These are phyloP conservation scores for Chloris gayana DNA, from an alignment of 176 grass and related monocot species.

Conservation along the genomic window DNA sequence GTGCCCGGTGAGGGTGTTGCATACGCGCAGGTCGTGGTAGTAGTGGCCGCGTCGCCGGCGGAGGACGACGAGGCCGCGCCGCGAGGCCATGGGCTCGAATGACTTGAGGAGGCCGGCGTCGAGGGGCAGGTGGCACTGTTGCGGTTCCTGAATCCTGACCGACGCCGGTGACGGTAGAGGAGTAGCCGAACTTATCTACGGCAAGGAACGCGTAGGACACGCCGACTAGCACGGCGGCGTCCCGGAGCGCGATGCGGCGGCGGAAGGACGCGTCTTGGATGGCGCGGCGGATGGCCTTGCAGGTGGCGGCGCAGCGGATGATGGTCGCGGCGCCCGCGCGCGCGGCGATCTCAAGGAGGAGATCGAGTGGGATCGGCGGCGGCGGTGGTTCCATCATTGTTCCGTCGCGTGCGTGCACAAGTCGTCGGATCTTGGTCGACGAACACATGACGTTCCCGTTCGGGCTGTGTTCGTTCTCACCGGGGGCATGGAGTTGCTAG, in stretches of 20 bases:
- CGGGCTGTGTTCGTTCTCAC: no score
- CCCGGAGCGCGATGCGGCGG: neutral
- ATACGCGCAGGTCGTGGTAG: neutral
- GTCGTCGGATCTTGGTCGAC: no score
- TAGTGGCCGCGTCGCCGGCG: no score
- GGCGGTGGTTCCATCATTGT: no score
- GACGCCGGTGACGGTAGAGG: neutral
- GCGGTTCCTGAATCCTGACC: neutral
- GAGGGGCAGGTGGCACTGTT: neutral
- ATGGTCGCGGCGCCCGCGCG: neutral
- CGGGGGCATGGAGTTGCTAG: no score
- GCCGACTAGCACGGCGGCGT: neutral
- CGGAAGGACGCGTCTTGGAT: slow-evolving; percentile 19
- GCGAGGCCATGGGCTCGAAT: neutral
- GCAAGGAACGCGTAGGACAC: slow-evolving; percentile 13
- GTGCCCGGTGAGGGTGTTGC: slow-evolving; percentile 16
- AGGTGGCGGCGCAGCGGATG: slow-evolving; percentile 18
- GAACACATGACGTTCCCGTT: no score
- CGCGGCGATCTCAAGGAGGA: slow-evolving; percentile 18
- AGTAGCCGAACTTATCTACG: no score
- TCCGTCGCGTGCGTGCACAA: no score
- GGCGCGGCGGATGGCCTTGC: slow-evolving; percentile 16
- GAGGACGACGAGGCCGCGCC: slow-evolving; percentile 11
- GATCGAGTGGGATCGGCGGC: neutral
- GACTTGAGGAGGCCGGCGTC: neutral